phyloP scores from a whole-genome alignment of 2,329 filamentous ascomycete genomes.

The Pseudocercospora fuligena region DNA sequence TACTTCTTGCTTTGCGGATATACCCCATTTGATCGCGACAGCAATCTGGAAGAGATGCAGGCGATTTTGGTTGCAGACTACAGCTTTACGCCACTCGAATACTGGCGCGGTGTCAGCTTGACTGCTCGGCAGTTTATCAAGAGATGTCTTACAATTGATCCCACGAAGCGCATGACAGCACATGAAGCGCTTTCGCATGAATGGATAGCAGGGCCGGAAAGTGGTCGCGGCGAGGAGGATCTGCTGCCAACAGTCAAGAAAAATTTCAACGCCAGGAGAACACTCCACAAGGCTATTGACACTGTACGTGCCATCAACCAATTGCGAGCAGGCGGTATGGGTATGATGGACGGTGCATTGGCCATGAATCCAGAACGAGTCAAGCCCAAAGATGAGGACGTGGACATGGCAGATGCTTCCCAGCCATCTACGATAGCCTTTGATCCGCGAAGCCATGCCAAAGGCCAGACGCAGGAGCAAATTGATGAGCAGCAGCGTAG shows the following conservation, averaged over 20 bases:
- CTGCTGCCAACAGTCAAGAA: slow-evolving; percentile 69
- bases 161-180: slow-evolving; percentile 83
- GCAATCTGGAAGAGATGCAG: slow-evolving; percentile 98
- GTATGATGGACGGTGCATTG: slow-evolving; percentile 66
- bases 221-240: slow-evolving; percentile 56
- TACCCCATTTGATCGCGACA: slow-evolving; percentile 96
- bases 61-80: slow-evolving; percentile 97
- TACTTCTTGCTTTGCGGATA: slow-evolving; percentile 98
- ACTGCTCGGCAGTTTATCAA: slow-evolving; percentile 88
- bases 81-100: slow-evolving; percentile 89
- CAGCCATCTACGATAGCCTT: slow-evolving; percentile 46
- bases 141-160: slow-evolving; percentile 88
- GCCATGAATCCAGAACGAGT: slow-evolving; percentile 57
- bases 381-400: slow-evolving; percentile 36
- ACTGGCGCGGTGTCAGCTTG: slow-evolving; percentile 92
- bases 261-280: slow-evolving; percentile 70
- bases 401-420: slow-evolving; percentile 49
- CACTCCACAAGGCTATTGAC: slow-evolving; percentile 70
- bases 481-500: slow-evolving; percentile 64
- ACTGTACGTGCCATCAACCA: slow-evolving; percentile 72
- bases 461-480: slow-evolving; percentile 66
- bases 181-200: slow-evolving; percentile 72
- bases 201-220: slow-evolving; percentile 65
- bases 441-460: slow-evolving; percentile 63
- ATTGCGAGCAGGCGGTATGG: slow-evolving; percentile 61